Evolutionary conservation across 805 yeast species (phyloP), one percentile per base, ranked within the genome.

Genomic region (Yarrowia bubula): DNA sequence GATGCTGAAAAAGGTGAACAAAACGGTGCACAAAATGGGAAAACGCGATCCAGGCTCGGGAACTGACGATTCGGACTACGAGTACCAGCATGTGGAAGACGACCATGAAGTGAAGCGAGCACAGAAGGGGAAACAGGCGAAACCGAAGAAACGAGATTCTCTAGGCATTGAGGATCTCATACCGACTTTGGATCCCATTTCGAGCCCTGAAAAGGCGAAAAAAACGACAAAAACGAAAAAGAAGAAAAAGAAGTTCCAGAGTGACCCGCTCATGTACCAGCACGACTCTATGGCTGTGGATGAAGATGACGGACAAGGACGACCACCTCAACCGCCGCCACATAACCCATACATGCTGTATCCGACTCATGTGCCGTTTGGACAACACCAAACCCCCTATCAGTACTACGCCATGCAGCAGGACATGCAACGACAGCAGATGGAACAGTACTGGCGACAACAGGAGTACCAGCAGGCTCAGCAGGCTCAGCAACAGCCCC

Each of bases 11-110:
- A 33, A 17, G 31, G 64, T 58, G n/a, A 58, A 58, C 64, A 43
- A 44, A 22, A 55, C 61, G 11, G 47, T 55, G 37, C 46, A 55
- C 37, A 58, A 58, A 33, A 58, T 58, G 41, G 47, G 61, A n/a
- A 41, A 55, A 7, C 33, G 51, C 11, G 51, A 43, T 33, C 50
- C 50, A 4, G 64, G 64, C 8, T 32, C 41, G 1, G 64, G 51
- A 7, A 43, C 51, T 1, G 64, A 58, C 28, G 64, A 43, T 42
- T 43, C 51, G 8, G 64, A 58, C 14, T 58, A 32, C 6, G 64
- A 58, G 35, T 58, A 58, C 35, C 64, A 58, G 32, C 64, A 58
- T 15, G 64, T 43, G 22, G 64, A 58, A 51, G 64, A 58, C 8
- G 51, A 58, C 32, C 41, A 58, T 18, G 64, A 58, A 17, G 64